Conservation (phyloP, 2,329 filamentous ascomycete genomes). For the Helicocarpus griseus region DNA sequence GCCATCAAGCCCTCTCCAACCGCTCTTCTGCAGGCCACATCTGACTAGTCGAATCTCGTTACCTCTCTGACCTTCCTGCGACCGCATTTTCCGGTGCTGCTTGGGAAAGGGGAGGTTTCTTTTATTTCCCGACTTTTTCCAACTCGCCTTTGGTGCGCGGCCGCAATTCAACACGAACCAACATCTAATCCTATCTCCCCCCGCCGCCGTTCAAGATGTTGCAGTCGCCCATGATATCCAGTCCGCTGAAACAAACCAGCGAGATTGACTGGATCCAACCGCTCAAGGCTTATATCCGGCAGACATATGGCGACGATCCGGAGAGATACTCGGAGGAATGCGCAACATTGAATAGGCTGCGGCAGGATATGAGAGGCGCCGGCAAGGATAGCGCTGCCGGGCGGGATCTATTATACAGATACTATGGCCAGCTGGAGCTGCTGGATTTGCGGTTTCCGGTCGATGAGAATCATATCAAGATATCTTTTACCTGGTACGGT, state of each 20-base stretch:
- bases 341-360: conserved; percentile 80
- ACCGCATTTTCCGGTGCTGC: conserved; percentile 1
- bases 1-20: not conserved
- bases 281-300: conserved; percentile 84
- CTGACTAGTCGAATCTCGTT: not conserved
- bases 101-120: not conserved
- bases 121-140: not conserved
- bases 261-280: conserved; percentile 97
- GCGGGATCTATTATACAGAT: conserved; percentile 86
- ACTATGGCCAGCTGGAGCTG: conserved; percentile 94
- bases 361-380: conserved; percentile 96
- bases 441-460: conserved; percentile 92
- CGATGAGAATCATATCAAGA: conserved; percentile 98
- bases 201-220: conserved; percentile 48
- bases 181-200: not conserved
- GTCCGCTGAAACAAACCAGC: conserved; percentile 85
- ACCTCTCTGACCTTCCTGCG: conserved; percentile 2
- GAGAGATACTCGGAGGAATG: conserved; percentile 95
- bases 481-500: conserved; percentile 87
- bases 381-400: conserved; percentile 94
- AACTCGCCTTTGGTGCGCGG: no score
- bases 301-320: conserved; percentile 92
- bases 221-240: conserved; percentile 89
- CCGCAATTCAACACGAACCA: no score
- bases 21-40: not conserved